Conservation (phyloP, 1,284 basidiomycete genomes). For the Cryptococcus sp. region DNA sequence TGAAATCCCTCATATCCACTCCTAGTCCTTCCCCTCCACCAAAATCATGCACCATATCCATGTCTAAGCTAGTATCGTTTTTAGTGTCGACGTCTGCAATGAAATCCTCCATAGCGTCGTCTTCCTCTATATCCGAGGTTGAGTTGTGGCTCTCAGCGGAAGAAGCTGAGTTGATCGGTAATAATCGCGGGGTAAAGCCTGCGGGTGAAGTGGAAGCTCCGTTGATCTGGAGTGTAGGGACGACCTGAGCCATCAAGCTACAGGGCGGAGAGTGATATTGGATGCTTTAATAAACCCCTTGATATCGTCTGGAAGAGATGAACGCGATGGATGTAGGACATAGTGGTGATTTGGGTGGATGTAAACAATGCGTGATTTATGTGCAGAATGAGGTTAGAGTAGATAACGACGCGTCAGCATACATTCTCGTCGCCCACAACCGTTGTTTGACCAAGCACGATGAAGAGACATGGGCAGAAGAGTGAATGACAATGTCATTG, state of each 20-base stretch:
- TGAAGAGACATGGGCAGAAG: too few relatives aligned
- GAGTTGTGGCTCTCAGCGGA: slow-evolving; percentile 2
- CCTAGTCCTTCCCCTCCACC: slow-evolving; percentile 39
- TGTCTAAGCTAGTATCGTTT: slow-evolving; percentile 26
- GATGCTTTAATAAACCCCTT: too few relatives aligned
- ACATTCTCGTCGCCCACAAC: too few relatives aligned
- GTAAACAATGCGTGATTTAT: not conserved
- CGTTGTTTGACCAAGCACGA: too few relatives aligned
- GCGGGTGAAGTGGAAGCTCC: too few relatives aligned
- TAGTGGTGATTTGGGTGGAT: not conserved
- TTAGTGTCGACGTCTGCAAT: slow-evolving; percentile 8
- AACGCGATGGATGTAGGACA: slow-evolving; percentile 2
- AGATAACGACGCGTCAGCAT: too few relatives aligned
- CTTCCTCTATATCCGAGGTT: slow-evolving; percentile 14
- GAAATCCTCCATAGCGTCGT: slow-evolving; percentile 20
- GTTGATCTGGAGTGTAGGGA: not conserved
- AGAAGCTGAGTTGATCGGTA: slow-evolving; percentile 7
- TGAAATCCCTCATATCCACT: slow-evolving; percentile 46
- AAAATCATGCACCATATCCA: slow-evolving; percentile 49
- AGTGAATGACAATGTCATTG: too few relatives aligned
- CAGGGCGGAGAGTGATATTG: not conserved
- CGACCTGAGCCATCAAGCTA: not conserved
- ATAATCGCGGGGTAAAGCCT: slow-evolving; percentile 10
- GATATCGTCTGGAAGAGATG: not conserved
- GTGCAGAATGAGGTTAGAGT: too few relatives aligned